Evolutionary conservation across 1,284 basidiomycete genomes (phyloP).

Genomic region (Afroboletus lepidellus): DNA sequence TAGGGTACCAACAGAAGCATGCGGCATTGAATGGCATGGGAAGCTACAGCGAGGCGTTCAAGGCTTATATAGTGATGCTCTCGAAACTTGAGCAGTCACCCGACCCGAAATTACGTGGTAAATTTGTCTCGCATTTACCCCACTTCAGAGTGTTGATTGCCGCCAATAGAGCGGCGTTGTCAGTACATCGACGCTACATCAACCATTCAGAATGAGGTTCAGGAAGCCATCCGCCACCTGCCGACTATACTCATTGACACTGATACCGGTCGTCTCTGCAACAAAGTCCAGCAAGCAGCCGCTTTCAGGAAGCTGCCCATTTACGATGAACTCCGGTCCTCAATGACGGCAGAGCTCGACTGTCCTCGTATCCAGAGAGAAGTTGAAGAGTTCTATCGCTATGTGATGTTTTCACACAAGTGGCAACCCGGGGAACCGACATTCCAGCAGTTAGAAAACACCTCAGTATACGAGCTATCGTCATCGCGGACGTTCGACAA

Average conservation of each 20-base stretch:
- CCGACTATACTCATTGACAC: conserved; percentile 2
- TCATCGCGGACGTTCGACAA: neutral
- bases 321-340: neutral
- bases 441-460: neutral
- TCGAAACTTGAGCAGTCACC: neutral
- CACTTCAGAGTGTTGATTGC: neutral
- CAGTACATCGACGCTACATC: neutral
- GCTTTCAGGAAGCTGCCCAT: conserved; percentile 1
- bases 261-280: neutral
- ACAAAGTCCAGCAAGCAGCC: neutral
- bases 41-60: neutral
- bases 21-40: neutral
- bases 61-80: neutral
- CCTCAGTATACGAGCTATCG: neutral
- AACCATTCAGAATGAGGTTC: neutral
- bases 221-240: neutral
- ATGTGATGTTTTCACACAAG: neutral
- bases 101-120: neutral
- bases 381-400: neutral
- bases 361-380: neutral
- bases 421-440: neutral
- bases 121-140: neutral
- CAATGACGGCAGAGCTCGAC: neutral
- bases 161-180: neutral
- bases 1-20: neutral